Conservation (phyloP, 805 yeast genomes). For the Candida ovalis region DNA sequence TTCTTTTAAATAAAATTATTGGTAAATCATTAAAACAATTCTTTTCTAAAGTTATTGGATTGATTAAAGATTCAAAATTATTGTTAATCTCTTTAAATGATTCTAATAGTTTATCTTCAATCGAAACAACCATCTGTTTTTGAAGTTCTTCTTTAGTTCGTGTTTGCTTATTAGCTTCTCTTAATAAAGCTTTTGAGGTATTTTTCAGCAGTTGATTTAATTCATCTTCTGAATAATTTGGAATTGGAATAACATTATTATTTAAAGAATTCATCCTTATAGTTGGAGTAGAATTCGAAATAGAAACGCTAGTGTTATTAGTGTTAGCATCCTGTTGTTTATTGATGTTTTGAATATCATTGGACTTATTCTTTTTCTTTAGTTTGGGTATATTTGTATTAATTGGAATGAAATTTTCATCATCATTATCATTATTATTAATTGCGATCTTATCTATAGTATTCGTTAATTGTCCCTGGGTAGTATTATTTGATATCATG, state of each 20-base stretch:
- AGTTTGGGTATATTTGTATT: not conserved
- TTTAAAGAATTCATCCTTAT: no score
- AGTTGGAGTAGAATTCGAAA: not conserved
- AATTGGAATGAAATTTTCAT: not conserved
- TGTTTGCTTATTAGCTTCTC: slow-evolving; percentile 33
- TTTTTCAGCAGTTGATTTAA: slow-evolving; percentile 20
- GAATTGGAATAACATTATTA: not conserved
- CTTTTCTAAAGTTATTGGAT: slow-evolving; percentile 18
- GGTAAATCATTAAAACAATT: slow-evolving; percentile 35
- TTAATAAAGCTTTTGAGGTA: slow-evolving; percentile 17
- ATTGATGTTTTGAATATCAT: no score
- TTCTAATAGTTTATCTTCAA: slow-evolving; percentile 33
- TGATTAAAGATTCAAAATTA: slow-evolving; percentile 11
- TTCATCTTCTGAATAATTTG: slow-evolving; percentile 4
- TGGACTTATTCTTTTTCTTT: not conserved
- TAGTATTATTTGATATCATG: not conserved
- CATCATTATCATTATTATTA: not conserved
- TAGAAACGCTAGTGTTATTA: not conserved
- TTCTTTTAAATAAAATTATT: slow-evolving; percentile 49
- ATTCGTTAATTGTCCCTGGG: not conserved
- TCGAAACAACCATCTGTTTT: slow-evolving; percentile 44
- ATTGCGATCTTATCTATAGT: not conserved
- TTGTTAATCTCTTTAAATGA: slow-evolving; percentile 27
- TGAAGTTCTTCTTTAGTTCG: slow-evolving; percentile 49
- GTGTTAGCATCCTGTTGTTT: not conserved